Evolutionary conservation across 345 rosid species (phyloP), one percentile per base, ranked within the genome.

Genomic region (Erodium maritimum): DNA sequence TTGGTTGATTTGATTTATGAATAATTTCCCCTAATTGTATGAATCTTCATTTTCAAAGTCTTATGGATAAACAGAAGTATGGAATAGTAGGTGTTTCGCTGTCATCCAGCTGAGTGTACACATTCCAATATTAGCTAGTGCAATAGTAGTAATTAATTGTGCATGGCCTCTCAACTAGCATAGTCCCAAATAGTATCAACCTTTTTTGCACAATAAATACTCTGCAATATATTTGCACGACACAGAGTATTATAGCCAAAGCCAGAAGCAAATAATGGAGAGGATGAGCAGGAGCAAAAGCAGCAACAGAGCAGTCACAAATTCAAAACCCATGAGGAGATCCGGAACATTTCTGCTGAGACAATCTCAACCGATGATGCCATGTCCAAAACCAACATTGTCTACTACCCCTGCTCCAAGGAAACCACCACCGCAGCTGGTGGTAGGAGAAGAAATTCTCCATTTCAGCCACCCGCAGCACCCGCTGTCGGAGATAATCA

Each of bases 381-480:
- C 46, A 3, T 25, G 10, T 37, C 46, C 14, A 5, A 37, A 37
- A 37, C 46, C 46, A 37, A 12, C 14, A 5, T 37, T 42, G 10
- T 21, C 61, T 19, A 57, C 23, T 21, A 67, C 67, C 13, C 21
- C 55, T 11, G 23, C 55, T 56, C 46, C 14, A 3, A 12, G 46
- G 72, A 16, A 82, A 83, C 48, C 82, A 75, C 57, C 91, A 1
- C 79, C 93, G 8, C 78, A 68, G 19, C 74, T 75, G 46, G 23
- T 76, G 3, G 37, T 63, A 21, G 90, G 90, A 11, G 78, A 77
- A 61, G 80, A 77, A 66, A 62, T 75, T 21, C 34, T 66, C 55
- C 91, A 84, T 72, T 72, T 67, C 60, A 67, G 76, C 58, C 97
- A 91, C 75, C 90, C 80, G 0, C 85, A 78, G 12, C 97, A 91